These are phyloP conservation scores for Aplosporella prunicola DNA, from an alignment of 2,329 filamentous ascomycete genomes.

Conservation along the genomic window DNA sequence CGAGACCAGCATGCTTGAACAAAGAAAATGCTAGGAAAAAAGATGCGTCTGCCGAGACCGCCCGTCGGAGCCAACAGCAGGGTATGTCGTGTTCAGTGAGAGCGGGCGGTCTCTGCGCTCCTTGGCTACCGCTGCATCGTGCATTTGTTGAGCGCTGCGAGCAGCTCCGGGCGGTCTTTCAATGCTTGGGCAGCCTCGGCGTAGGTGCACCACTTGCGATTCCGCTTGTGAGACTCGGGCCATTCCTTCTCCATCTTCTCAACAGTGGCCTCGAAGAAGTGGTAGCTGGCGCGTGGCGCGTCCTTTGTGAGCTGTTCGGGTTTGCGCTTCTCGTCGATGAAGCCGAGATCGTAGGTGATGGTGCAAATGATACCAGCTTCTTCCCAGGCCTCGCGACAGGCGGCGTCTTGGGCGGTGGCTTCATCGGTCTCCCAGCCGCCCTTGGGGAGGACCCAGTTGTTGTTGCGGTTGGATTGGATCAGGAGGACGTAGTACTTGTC, in stretches of 20 bases:
- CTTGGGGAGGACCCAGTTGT: conserved; percentile 94
- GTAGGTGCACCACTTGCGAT: conserved; percentile 83
- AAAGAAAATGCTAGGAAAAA: conserved; percentile 9
- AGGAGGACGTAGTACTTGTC: conserved; percentile 85
- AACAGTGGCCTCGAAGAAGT: conserved; percentile 83
- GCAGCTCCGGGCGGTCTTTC: conserved; percentile 69
- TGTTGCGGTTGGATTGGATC: conserved; percentile 83
- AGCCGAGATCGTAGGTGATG: conserved; percentile 75
- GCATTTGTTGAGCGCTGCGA: conserved; percentile 77
- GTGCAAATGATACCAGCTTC: conserved; percentile 86
- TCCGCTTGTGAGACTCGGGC: conserved; percentile 90
- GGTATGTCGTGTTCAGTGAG: background rate
- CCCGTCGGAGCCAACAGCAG: background rate
- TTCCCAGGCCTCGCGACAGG: conserved; percentile 89
- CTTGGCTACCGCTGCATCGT: conserved; percentile 40
- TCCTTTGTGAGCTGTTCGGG: conserved; percentile 41
- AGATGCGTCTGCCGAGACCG: conserved; percentile 5
- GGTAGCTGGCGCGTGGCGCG: conserved; percentile 67
- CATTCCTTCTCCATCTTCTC: conserved; percentile 75
- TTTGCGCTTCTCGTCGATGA: conserved; percentile 71
- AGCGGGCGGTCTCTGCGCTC: background rate
- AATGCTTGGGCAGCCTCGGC: conserved; percentile 70
- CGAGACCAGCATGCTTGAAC: conserved; percentile 9
- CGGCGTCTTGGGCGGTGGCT: conserved; percentile 72
- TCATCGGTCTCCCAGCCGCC: conserved; percentile 97